These are phyloP conservation scores for Dentipellis sp. DNA, from an alignment of 768 basidiomycete species.

Conservation along the genomic window DNA sequence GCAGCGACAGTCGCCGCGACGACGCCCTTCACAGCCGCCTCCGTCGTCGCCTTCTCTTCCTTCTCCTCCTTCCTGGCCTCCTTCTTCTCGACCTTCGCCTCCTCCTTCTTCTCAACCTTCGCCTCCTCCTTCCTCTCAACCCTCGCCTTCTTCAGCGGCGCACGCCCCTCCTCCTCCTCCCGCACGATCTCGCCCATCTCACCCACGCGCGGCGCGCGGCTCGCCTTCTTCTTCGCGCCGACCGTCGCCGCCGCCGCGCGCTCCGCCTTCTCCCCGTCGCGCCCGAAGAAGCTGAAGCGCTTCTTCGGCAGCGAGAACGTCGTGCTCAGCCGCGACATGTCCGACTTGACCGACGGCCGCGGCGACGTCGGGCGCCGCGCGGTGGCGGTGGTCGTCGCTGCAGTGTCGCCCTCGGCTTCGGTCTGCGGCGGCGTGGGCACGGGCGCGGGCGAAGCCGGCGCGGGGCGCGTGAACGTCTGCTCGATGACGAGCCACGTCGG, in stretches of 20 bases:
- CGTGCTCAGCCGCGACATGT: conserved; percentile 23
- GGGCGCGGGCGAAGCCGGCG: conserved; percentile 17
- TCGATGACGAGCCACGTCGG: conserved; percentile 65
- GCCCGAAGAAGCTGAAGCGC: conserved; percentile 53
- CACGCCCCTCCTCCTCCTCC: conserved; percentile 32
- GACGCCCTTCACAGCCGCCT: conserved; percentile 1
- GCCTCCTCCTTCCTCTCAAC: conserved; percentile 20
- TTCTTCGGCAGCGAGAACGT: conserved; percentile 45
- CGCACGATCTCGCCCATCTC: conserved; percentile 65
- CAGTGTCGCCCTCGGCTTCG: neutral
- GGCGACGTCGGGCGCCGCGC: conserved; percentile 18
- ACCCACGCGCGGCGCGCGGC: conserved; percentile 35
- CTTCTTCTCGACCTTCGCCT: conserved; percentile 24
- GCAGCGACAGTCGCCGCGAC: conserved; percentile 12
- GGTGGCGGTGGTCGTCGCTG: too few relatives aligned
- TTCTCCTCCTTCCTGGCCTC: conserved; percentile 10
- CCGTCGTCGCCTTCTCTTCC: conserved; percentile 3
- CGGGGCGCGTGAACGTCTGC: conserved; percentile 39
- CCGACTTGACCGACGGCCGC: conserved; percentile 19
- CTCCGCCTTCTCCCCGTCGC: conserved; percentile 19
- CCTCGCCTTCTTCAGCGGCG: conserved; percentile 23
- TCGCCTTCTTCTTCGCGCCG: conserved; percentile 23
- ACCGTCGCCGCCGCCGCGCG: conserved; percentile 16
- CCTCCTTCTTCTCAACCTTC: conserved; percentile 37
- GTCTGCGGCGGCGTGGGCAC: conserved; percentile 13